A percentile compares a stretch with the other conserved stretches of the same genome.
phyloP scores from a whole-genome alignment of 2,329 filamentous ascomycete genomes.

The Diaporthe sp. region DNA sequence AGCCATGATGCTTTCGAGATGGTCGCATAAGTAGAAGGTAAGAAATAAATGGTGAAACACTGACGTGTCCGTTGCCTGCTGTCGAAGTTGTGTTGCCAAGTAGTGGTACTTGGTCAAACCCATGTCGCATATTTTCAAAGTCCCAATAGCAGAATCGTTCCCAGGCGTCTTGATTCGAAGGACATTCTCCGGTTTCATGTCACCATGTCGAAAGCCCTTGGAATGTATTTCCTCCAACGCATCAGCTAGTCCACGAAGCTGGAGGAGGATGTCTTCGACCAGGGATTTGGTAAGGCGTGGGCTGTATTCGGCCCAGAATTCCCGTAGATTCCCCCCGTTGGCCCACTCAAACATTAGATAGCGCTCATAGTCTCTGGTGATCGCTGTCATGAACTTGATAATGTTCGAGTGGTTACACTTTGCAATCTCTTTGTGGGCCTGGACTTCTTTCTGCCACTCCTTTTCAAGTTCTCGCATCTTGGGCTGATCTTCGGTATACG shows the following conservation, averaged over 20 bases:
- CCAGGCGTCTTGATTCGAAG: background rate
- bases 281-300: background rate
- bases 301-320: background rate
- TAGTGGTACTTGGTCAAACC: slow-evolving; percentile 8
- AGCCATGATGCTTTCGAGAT: background rate
- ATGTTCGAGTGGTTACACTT: background rate
- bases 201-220: slow-evolving; percentile 10
- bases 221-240: slow-evolving; percentile 25
- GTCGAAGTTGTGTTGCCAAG: slow-evolving; percentile 35
- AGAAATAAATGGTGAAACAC: background rate
- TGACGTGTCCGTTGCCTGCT: background rate
- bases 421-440: background rate
- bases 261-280: background rate
- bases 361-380: background rate
- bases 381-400: background rate
- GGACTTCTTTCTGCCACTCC: background rate
- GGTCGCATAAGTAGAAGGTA: background rate
- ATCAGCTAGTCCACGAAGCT: slow-evolving; percentile 11
- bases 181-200: slow-evolving; percentile 22
- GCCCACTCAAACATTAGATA: slow-evolving; percentile 36
- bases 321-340: slow-evolving; percentile 25
- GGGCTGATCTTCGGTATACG: background rate
- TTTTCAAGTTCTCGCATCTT: background rate
- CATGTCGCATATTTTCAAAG: slow-evolving; percentile 16
- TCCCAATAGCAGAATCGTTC: background rate